Evolutionary conservation across 768 basidiomycete species (phyloP), one percentile per base, ranked within the genome.

Genomic region (Tylopilus sp.): DNA sequence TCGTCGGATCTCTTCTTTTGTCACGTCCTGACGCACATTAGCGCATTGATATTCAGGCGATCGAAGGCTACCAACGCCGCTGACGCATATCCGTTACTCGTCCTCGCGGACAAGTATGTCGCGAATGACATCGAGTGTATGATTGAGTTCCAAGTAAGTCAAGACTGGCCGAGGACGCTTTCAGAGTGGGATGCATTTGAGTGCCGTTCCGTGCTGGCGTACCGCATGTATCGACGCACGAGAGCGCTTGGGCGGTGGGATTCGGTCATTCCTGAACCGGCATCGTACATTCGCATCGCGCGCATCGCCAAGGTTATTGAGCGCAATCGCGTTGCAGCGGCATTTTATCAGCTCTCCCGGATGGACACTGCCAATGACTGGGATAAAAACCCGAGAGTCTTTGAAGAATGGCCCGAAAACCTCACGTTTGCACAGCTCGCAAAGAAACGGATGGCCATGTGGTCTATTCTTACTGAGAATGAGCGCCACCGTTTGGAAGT

Each of bases 71-170:
- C 23, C 10, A 47, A 48, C 13, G 30, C 40, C 1, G 15, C 25
- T 26, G 25, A 42, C 22, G 47, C 20, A 15, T 52, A 35, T n/a
- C 33, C 40, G 1, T 3, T 40, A 21, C 47, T 52, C 20, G 30
- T 36, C 20, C 51, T 52, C 33, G 51, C 40, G 20, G 40, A 52
- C 15, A 42, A 41, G 46, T 48, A 35, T 17, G n/a, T 36, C 36
- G 36, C 36, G 36, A n/a, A 36, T n/a, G 36, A 36, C 15, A 36
- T 36, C 38, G 38, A 39, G 38, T 39, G 38, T n/a, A 36, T 52
- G 40, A 49, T 49, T 21, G 51, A 52, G 47, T 42, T 15, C 21
- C 33, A 42, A 25, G 8, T 18, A 17, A 18, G 36, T 17, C 36
- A 36, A 18, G 40, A 41, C 21, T 41, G 22, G 40, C 22, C 40